Base-by-base conservation (phyloP, 352 stramenopile genomes). In the Globisporangium recalcitrans region DNA sequence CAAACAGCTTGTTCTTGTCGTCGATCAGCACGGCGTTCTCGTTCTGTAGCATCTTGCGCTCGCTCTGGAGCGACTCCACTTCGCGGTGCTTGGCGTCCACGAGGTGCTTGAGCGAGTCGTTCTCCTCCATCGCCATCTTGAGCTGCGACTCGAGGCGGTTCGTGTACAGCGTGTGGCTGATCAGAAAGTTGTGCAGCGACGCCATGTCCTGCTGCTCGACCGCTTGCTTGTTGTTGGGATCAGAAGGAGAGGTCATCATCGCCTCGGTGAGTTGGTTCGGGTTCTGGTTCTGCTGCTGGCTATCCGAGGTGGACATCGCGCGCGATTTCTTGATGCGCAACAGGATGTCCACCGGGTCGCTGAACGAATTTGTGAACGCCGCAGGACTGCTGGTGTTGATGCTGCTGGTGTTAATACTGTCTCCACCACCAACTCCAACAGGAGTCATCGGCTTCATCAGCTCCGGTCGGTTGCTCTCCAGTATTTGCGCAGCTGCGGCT, bases 1-100 rank as follows among this genome's bases (percentile, higher is more conserved):
- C 79, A 53, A 88, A 87, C 16, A 91, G 62, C 70, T 91, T 91
- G 71, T 82, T 88, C 64, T 91, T 89, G 69, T 87, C 80, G 40
- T 89, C 79, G 0, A 79, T 66, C 44, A 91, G 68, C 24, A 88
- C 78, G 2, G 70, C 64, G 55, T 89, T 91, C 65, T 89, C 82
- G 47, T 88, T 73, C 63, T 89, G 77, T 24, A 91, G 67, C 51
- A 72, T 63, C 53, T 87, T 87, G n/a, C 73, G 69, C 26, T 88
- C 78, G 55, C 71, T 67, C 34, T 85, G 67, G 6, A 89, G 52
- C 9, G 58, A 54, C 31, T 89, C 76, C 19, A 89, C 58, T 62
- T 91, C 77, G 32, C 74, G 75, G 24, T 86, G 69, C 44, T 86
- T 85, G 7, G 69, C 49, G 19, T 87, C 72, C 9, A 87, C 56